These are phyloP conservation scores for Acacia acuminata DNA, from an alignment of 306 rosid genomes.

Conservation along the genomic window DNA sequence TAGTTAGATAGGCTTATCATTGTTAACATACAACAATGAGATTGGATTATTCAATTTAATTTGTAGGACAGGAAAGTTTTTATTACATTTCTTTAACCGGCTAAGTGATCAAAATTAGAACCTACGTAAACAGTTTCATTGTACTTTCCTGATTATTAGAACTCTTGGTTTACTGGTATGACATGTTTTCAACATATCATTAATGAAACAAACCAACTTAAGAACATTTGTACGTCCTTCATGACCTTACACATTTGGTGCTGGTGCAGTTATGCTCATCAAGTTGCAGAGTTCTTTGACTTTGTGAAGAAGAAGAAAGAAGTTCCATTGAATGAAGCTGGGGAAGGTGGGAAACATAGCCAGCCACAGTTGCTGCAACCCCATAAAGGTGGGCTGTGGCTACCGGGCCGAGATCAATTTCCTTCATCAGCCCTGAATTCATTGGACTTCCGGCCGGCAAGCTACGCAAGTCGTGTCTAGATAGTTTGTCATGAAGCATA, in stretches of 20 bases:
- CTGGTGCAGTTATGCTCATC: conserved; percentile 87
- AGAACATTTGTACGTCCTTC: background rate
- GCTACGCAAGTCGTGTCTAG: conserved; percentile 76
- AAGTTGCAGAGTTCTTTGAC: conserved; percentile 90
- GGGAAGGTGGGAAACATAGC: conserved; percentile 42
- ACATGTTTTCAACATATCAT: background rate
- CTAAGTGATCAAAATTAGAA: background rate
- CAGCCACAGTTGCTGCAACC: conserved; percentile 64
- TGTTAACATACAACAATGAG: background rate
- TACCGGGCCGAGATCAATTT: conserved; percentile 66
- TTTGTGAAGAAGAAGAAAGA: conserved; percentile 84
- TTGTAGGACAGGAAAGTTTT: background rate
- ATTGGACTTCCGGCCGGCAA: conserved; percentile 69
- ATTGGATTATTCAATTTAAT: background rate
- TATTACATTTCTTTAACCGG: background rate
- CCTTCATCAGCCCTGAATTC: conserved; percentile 56
- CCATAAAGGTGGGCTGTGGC: conserved; percentile 69
- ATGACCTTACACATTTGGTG: background rate
- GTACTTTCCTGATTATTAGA: background rate
- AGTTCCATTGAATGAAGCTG: conserved; percentile 41
- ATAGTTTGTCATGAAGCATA: conserved; percentile 22
- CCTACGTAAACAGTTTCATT: background rate
- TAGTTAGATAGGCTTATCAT: background rate
- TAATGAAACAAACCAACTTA: background rate
- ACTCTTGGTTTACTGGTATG: background rate